Evolutionary conservation across 1,139 yeast genomes (phyloP).

Genomic region (Geotrichum reessii): DNA sequence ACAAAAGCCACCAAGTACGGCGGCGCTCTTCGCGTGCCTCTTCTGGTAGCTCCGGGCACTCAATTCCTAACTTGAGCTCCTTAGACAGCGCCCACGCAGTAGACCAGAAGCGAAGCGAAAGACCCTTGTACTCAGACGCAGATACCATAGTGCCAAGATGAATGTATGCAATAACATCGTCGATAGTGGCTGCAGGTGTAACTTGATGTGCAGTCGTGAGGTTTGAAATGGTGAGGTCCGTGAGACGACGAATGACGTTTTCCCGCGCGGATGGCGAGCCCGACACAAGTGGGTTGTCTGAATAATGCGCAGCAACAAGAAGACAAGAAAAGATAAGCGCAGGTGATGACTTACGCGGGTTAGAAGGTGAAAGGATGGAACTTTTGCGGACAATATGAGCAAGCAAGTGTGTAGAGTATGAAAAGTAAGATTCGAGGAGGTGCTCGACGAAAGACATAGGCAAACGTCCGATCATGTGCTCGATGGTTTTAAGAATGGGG

Average conservation of each 20-base stretch:
- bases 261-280: constrained; percentile 32
- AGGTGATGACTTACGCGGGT: constrained; percentile 33
- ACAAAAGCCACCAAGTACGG: constrained; percentile 42
- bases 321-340: constrained; percentile 36
- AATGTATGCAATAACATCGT: constrained; percentile 38
- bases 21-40: constrained; percentile 40
- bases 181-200: constrained; percentile 29
- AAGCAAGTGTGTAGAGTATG: constrained; percentile 32
- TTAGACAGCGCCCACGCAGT: constrained; percentile 37
- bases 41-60: constrained; percentile 29
- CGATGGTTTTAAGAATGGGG: constrained; percentile 30
- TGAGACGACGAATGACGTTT: constrained; percentile 29
- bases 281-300: constrained; percentile 38
- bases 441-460: constrained; percentile 37
- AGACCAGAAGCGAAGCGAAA: constrained; percentile 40
- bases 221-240: constrained; percentile 30
- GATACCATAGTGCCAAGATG: constrained; percentile 41
- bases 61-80: constrained; percentile 33
- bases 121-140: constrained; percentile 39
- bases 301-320: constrained; percentile 38
- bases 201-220: constrained; percentile 29
- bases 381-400: constrained; percentile 24
- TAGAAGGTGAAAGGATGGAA: constrained; percentile 22
- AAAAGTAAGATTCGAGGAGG: constrained; percentile 37
- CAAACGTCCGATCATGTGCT: constrained; percentile 28